Evolutionary conservation across 257 asterid genomes (phyloP).

Genomic region (Echium plantagineum): DNA sequence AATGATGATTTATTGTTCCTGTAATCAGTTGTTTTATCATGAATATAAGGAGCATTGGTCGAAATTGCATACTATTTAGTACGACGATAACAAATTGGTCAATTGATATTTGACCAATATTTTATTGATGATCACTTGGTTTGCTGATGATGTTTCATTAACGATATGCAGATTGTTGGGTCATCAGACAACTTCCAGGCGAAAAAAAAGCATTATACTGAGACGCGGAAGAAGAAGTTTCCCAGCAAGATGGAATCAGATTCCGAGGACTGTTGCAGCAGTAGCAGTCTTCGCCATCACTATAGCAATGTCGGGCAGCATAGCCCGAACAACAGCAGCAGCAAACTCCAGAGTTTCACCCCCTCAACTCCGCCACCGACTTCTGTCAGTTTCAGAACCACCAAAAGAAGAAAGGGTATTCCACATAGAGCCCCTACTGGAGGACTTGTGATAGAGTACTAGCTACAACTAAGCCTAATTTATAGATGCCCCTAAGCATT

Average conservation of each 20-base stretch:
- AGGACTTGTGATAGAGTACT: slow-evolving; percentile 19
- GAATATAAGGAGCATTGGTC: too few relatives aligned
- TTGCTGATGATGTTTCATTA: not conserved
- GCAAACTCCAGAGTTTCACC: slow-evolving; percentile 18
- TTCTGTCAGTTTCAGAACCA: slow-evolving; percentile 16
- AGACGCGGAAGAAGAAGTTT: slow-evolving; percentile 5
- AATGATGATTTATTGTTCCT: not conserved
- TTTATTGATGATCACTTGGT: not conserved
- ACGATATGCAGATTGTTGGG: slow-evolving; percentile 31
- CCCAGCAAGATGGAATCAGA: slow-evolving; percentile 18
- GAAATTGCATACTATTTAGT: too few relatives aligned
- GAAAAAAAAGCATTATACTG: slow-evolving; percentile 5
- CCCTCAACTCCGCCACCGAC: slow-evolving; percentile 28
- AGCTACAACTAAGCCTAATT: not conserved
- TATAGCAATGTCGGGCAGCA: not conserved
- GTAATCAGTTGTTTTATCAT: not conserved
- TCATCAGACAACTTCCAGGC: slow-evolving; percentile 26
- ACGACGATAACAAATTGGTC: not conserved
- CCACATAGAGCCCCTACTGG: slow-evolving; percentile 32
- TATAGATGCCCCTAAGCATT: not conserved
- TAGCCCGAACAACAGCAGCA: slow-evolving; percentile 2
- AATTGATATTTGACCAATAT: not conserved
- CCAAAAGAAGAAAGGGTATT: slow-evolving; percentile 26
- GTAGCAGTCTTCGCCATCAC: not conserved
- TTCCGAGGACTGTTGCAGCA: slow-evolving; percentile 7